phyloP scores from a whole-genome alignment of 495 filamentous ascomycete genomes.

The Aspergillus avenaceus region DNA sequence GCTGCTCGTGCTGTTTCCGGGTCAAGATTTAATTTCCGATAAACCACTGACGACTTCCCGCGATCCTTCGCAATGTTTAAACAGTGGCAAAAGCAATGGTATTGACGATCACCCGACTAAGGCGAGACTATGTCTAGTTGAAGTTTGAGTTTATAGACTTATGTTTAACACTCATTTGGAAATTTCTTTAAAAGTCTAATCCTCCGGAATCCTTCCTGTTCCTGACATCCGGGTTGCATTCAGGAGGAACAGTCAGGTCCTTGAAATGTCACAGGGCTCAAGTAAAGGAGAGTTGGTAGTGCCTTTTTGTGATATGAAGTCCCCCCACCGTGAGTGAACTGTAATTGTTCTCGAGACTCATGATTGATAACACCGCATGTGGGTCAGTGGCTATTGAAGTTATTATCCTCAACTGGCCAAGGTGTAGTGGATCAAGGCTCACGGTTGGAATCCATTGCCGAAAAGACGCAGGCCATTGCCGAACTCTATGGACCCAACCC shows the following conservation, averaged over 20 bases:
- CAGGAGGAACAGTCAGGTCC: not conserved
- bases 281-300: no score
- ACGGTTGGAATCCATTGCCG: not conserved
- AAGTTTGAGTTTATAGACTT: not conserved
- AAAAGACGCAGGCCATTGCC: not conserved
- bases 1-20: no score
- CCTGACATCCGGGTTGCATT: not conserved
- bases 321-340: no score
- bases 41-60: no score
- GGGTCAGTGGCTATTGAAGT: not conserved
- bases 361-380: not conserved
- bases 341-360: not conserved
- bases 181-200: not conserved
- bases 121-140: not conserved
- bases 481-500: not conserved
- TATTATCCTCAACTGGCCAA: not conserved
- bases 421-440: not conserved
- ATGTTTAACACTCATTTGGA: no score
- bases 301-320: no score
- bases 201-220: not conserved
- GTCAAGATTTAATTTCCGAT: no score
- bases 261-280: not conserved
- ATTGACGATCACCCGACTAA: constrained; percentile 2
- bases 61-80: no score
- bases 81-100: not conserved